phyloP scores from a whole-genome alignment of 768 basidiomycete genomes.

The Pleurotus tuber-regium region DNA sequence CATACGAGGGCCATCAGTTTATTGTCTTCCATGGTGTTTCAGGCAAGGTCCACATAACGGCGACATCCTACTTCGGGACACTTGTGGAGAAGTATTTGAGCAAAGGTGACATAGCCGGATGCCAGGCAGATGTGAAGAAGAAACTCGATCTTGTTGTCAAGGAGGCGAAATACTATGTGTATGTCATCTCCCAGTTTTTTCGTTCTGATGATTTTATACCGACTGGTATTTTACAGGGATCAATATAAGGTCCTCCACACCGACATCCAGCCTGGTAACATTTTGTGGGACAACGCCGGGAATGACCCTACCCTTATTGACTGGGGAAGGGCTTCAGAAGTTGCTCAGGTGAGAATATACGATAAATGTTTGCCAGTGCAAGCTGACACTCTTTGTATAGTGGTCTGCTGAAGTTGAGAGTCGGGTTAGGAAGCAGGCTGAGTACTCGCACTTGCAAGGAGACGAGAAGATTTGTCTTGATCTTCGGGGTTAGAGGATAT shows the following conservation, averaged over 20 bases:
- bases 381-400: no score
- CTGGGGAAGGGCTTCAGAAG: not conserved
- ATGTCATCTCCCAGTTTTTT: no score
- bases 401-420: not conserved
- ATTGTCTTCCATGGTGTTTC: not conserved
- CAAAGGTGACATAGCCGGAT: not conserved
- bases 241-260: not conserved
- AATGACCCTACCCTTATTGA: not conserved
- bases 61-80: not conserved
- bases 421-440: not conserved
- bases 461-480: not conserved
- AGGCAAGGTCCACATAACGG: not conserved
- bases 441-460: no score
- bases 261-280: slow-evolving; percentile 5
- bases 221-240: no score
- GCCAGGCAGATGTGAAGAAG: not conserved
- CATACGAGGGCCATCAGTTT: not conserved
- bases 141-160: not conserved
- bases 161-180: slow-evolving; percentile 1
- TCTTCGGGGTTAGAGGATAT: no score
- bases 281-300: not conserved
- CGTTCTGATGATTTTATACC: no score
- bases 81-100: not conserved
- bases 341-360: no score
- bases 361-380: no score